These are phyloP conservation scores for Penicillium sp. DNA, from an alignment of 2,329 filamentous ascomycete genomes.

Conservation along the genomic window DNA sequence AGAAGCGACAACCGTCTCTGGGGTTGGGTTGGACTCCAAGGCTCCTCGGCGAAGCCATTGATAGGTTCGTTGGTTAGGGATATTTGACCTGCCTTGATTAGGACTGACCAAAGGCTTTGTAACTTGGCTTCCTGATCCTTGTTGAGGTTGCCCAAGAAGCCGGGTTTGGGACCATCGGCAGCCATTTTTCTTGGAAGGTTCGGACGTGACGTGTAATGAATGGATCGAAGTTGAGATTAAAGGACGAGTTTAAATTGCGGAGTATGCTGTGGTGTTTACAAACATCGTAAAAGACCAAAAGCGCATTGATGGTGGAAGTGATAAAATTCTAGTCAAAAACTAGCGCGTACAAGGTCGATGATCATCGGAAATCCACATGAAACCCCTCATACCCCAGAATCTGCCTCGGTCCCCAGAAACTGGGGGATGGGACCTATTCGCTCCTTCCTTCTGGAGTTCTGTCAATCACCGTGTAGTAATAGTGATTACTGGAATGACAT, in stretches of 20 bases:
- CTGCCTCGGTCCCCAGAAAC: constrained; percentile 16
- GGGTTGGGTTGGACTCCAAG: constrained; percentile 28
- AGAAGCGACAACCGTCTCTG: constrained; percentile 41
- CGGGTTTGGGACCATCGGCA: constrained; percentile 37
- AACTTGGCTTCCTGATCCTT: constrained; percentile 82
- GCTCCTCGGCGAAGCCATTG: constrained; percentile 50
- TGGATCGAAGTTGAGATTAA: background rate
- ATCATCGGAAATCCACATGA: constrained; percentile 23
- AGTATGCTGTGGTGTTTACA: background rate
- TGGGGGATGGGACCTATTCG: no score
- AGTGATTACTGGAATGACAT: no score
- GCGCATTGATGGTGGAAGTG: no score
- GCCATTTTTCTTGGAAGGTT: constrained; percentile 13
- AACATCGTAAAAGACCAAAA: background rate
- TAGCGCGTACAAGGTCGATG: no score
- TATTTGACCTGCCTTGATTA: constrained; percentile 71
- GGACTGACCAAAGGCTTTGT: constrained; percentile 75
- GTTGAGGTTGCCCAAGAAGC: constrained; percentile 80
- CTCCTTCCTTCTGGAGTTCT: no score
- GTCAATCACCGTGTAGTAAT: no score
- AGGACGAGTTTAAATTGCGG: background rate
- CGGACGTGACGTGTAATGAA: background rate
- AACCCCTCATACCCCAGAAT: constrained; percentile 15
- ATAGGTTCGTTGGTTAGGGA: constrained; percentile 40
- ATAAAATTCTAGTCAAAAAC: no score